Evolutionary conservation across 2,329 filamentous ascomycete genomes (phyloP).

Genomic region (Diaporthe citriasiana): DNA sequence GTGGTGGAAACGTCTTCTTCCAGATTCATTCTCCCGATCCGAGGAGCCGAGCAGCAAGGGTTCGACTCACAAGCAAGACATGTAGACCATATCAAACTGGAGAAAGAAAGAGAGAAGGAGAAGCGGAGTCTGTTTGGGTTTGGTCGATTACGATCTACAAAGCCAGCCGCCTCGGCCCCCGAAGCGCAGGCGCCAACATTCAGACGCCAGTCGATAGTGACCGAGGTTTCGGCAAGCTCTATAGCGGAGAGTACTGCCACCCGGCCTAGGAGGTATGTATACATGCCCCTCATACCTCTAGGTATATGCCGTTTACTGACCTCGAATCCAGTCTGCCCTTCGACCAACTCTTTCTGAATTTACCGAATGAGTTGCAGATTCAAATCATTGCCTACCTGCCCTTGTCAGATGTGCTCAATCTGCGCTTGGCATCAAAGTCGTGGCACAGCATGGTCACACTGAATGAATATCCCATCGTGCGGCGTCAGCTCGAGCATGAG

Average conservation of each 20-base stretch:
- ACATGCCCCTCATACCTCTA: slow-evolving; percentile 21
- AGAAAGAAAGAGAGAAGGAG: slow-evolving; percentile 40
- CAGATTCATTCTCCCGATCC: slow-evolving; percentile 50
- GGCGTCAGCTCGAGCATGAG: slow-evolving; percentile 71
- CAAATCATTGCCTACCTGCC: slow-evolving; percentile 73
- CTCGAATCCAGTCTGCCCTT: slow-evolving; percentile 57
- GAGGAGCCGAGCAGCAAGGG: slow-evolving; percentile 44
- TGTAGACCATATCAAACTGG: slow-evolving; percentile 48
- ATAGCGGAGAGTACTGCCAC: slow-evolving; percentile 39
- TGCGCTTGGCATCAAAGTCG: slow-evolving; percentile 70
- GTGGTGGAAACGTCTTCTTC: slow-evolving; percentile 48
- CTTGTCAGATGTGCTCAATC: slow-evolving; percentile 71
- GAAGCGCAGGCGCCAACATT: slow-evolving; percentile 31
- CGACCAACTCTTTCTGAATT: slow-evolving; percentile 68
- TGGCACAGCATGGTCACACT: slow-evolving; percentile 72
- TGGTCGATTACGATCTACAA: slow-evolving; percentile 39
- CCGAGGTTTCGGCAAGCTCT: slow-evolving; percentile 39
- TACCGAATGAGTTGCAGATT: slow-evolving; percentile 74
- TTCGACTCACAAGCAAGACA: slow-evolving; percentile 44
- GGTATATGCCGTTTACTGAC: slow-evolving; percentile 25
- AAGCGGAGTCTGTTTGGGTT: slow-evolving; percentile 41
- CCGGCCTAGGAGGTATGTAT: slow-evolving; percentile 54
- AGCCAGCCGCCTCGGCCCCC: slow-evolving; percentile 27
- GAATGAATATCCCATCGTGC: slow-evolving; percentile 73
- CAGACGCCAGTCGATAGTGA: slow-evolving; percentile 39